Evolutionary conservation across 768 basidiomycete genomes (phyloP).

Genomic region (Russula griseocarnosa): DNA sequence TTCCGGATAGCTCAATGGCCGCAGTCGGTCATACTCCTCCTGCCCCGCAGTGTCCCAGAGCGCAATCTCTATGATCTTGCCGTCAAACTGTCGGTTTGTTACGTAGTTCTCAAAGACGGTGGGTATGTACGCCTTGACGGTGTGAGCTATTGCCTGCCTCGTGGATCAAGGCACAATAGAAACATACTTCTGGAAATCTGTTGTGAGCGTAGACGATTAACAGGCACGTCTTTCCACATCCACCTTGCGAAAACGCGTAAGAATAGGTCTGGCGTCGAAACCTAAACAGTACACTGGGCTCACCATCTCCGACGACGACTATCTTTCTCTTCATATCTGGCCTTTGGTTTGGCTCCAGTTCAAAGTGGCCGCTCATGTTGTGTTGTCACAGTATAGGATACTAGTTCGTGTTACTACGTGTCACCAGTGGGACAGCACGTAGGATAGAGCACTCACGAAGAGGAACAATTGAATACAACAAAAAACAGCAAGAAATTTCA

Average conservation of each 20-base stretch:
- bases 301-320: conserved; percentile 85
- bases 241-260: conserved; percentile 43
- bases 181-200: conserved; percentile 85
- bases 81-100: conserved; percentile 79
- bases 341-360: conserved; percentile 32
- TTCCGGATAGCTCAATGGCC: conserved; percentile 84
- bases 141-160: conserved; percentile 21
- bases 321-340: conserved; percentile 85
- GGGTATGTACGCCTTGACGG: conserved; percentile 75
- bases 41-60: conserved; percentile 98
- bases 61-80: conserved; percentile 90
- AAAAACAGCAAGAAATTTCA: conserved; percentile 3
- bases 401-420: background rate
- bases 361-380: conserved; percentile 23
- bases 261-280: conserved; percentile 28
- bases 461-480: conserved; percentile 9
- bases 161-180: conserved; percentile 19
- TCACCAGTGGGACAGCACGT: background rate
- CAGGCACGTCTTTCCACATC: conserved; percentile 91
- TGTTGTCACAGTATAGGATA: conserved; percentile 16
- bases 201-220: conserved; percentile 97
- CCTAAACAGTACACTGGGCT: conserved; percentile 34
- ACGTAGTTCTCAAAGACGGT: conserved; percentile 96
- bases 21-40: conserved; percentile 90
- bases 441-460: conserved; percentile 6